Percentiles rank a stretch among this genome's conserved stretches.
These are phyloP conservation scores for Lepidium didymum DNA, from an alignment of 345 rosid species.

Conservation along the genomic window DNA sequence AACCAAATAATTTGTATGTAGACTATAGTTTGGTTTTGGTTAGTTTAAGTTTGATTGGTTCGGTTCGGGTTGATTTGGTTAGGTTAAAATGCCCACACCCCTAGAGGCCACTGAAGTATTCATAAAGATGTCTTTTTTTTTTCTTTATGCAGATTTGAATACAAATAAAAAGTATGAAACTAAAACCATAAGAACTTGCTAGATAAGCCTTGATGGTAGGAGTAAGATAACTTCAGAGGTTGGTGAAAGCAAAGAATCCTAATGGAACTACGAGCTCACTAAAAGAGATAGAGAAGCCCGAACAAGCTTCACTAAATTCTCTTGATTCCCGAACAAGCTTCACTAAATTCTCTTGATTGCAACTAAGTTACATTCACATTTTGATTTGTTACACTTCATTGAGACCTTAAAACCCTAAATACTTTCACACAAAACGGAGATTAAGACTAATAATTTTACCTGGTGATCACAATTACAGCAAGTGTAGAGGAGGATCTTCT, in stretches of 20 bases:
- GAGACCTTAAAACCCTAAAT: neutral
- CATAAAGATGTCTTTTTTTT: no score
- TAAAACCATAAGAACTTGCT: neutral
- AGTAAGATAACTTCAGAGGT: neutral
- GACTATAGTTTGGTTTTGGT: neutral
- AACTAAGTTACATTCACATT: neutral
- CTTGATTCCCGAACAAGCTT: no score
- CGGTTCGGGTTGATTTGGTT: no score
- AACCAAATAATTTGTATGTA: no score
- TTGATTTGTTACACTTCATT: neutral
- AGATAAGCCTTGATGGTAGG: neutral
- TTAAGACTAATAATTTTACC: constrained; percentile 20
- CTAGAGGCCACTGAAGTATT: neutral
- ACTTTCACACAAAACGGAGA: neutral
- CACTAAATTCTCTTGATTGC: neutral
- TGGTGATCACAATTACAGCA: constrained; percentile 79
- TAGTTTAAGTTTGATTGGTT: no score
- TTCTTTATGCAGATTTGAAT: no score
- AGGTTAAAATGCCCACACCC: no score
- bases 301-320: neutral
- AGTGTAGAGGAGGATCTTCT: constrained; percentile 54
- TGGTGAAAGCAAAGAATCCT: neutral
- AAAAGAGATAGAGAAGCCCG: neutral
- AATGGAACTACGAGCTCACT: neutral
- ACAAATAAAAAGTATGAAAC: neutral